These are phyloP conservation scores for Paramyrothecium sp. DNA, from an alignment of 2,329 filamentous ascomycete species.

Conservation along the genomic window DNA sequence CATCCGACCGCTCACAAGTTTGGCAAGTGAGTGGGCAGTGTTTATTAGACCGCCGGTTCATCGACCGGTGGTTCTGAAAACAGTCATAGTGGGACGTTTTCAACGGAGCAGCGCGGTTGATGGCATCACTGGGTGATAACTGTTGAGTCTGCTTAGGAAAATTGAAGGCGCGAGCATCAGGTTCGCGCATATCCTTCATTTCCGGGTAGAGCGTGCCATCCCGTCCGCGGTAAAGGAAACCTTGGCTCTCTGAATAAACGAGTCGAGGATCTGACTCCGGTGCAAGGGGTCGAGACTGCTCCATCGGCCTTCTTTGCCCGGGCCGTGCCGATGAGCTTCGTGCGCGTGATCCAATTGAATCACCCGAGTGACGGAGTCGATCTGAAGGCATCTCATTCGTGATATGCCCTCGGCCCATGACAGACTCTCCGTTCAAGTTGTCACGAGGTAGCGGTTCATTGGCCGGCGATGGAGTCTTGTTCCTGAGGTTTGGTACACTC, in stretches of 20 bases:
- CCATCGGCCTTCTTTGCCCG: constrained; percentile 12
- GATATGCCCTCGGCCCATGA: constrained; percentile 13
- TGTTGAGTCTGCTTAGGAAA: constrained; percentile 33
- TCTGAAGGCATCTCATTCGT: constrained; percentile 16
- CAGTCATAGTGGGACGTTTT: constrained; percentile 44
- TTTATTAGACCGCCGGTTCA: constrained; percentile 47
- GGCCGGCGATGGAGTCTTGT: constrained; percentile 11
- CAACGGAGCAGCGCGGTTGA: constrained; percentile 43
- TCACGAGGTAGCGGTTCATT: constrained; percentile 18
- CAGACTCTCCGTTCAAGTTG: constrained; percentile 6
- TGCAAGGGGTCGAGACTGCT: constrained; percentile 18
- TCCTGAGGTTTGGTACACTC: constrained; percentile 16
- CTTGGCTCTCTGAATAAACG: constrained; percentile 30
- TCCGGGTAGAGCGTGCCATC: constrained; percentile 41
- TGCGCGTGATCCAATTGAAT: constrained; percentile 24
- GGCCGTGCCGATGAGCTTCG: constrained; percentile 29
- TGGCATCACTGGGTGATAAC: constrained; percentile 26
- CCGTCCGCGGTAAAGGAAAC: constrained; percentile 31
- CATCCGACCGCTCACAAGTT: constrained; percentile 46
- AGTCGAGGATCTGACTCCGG: constrained; percentile 27
- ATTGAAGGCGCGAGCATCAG: constrained; percentile 32
- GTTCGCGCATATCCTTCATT: constrained; percentile 31
- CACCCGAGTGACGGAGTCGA: constrained; percentile 14
- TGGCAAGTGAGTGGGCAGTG: constrained; percentile 53
- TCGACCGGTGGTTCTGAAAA: constrained; percentile 44